Base-by-base conservation (phyloP, 139 green algal genomes). In the Chlorella ohadii region DNA sequence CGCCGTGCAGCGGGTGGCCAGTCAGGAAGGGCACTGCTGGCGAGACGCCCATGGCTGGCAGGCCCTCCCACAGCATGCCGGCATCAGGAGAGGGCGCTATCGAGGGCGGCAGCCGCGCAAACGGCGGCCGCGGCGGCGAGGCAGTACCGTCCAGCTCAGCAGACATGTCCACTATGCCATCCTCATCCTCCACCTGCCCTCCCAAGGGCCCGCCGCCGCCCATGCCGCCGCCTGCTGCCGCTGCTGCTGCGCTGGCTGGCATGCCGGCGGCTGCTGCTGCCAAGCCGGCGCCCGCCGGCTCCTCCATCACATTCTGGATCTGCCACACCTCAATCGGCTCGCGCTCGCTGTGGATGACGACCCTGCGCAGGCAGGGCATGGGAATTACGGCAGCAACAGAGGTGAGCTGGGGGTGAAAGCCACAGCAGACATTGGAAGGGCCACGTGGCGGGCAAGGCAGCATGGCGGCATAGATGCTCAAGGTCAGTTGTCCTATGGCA, bases 301-400 rank as follows among this genome's bases (percentile, higher is more conserved):
- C 51, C 22, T 59, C 51, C 51, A 59, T 59, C 51, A 59, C 51
- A 59, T 59, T 59, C 15, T 59, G 38, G 56, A 88, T 75, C 64
- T 84, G 85, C 76, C 75, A 95, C 44, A 96, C 90, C 20, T 96
- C 92, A 23, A 95, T 88, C 27, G 83, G 82, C 33, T 92, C 89
- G 6, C 47, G 65, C 59, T 89, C 77, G 84, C 86, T 94, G 20
- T 84, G 87, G 12, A 96, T 85, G 28, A 94, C 28, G 51, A 95
- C 88, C 72, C 92, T 89, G 89, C 78, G 85, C 16, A 20, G 0
- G 20, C 31, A 31, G 44, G 44, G 11, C 11, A 11, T 11, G 11
- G 6, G 2, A 31, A 20, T 1, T 9, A 66, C 20, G 15, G 27
- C n/a, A 68, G 63, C 4, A 36, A 38, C 63, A 28, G n/a, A 3